phyloP scores from a whole-genome alignment of 1,284 basidiomycete genomes.

The Rhodotorula mucilaginosa region DNA sequence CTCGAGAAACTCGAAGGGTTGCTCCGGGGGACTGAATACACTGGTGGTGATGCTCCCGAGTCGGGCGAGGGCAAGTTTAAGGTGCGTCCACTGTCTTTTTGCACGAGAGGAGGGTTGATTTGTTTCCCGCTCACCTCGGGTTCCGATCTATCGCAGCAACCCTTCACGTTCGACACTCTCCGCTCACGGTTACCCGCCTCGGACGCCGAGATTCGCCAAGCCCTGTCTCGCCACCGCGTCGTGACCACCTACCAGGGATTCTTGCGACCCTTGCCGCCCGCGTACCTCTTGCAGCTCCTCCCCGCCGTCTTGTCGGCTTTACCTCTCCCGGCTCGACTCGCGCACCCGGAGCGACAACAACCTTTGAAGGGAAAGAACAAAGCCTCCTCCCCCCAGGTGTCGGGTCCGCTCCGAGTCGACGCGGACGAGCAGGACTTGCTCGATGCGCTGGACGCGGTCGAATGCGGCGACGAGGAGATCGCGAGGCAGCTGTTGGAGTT shows the following conservation, averaged over 20 bases:
- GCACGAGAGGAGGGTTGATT: too few species aligned
- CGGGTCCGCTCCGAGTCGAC: conserved; percentile 46
- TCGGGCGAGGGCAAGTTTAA: neutral
- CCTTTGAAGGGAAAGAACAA: conserved; percentile 7
- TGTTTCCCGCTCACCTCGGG: neutral
- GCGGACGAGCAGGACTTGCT: conserved; percentile 52
- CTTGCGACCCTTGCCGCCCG: conserved; percentile 66
- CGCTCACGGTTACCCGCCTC: conserved; percentile 34
- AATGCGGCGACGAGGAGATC: conserved; percentile 55
- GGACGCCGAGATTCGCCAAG: conserved; percentile 25
- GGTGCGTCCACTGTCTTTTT: neutral
- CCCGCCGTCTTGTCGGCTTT: conserved; percentile 65
- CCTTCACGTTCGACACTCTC: conserved; percentile 18
- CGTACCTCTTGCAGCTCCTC: conserved; percentile 66
- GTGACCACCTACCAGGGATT: conserved; percentile 45
- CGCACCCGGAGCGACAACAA: conserved; percentile 46
- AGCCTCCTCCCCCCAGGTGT: conserved; percentile 14
- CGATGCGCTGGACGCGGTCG: conserved; percentile 56
- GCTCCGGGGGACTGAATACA: conserved; percentile 32
- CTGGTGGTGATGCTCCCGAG: conserved; percentile 15
- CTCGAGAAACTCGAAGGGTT: conserved; percentile 26
- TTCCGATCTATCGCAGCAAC: neutral
- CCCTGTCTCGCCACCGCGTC: conserved; percentile 22
- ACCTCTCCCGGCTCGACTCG: conserved; percentile 53
- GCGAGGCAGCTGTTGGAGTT: conserved; percentile 69